Percentiles rank a stretch among this genome's conserved stretches.
These are phyloP conservation scores for Backusella luteola DNA, from an alignment of 192 early-diverging fungal genomes.

Conservation along the genomic window DNA sequence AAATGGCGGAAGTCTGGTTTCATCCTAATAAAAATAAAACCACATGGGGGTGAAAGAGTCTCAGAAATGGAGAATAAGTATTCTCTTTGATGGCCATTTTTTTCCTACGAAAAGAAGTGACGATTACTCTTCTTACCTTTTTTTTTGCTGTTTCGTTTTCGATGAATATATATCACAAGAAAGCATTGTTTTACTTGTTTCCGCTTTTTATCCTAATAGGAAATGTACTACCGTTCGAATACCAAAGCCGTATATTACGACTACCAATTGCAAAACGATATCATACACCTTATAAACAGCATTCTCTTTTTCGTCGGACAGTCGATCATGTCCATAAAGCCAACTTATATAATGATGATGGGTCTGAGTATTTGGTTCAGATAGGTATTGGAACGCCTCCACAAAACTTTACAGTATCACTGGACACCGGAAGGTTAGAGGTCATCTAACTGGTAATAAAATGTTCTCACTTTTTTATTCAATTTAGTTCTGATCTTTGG, in stretches of 20 bases:
- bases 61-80: background rate
- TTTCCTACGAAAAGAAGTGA: background rate
- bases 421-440: constrained; percentile 31
- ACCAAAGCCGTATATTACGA: background rate
- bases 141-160: background rate
- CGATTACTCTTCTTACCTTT: background rate
- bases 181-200: background rate
- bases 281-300: background rate
- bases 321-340: background rate
- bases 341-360: constrained; percentile 20
- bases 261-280: background rate
- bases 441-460: background rate
- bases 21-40: constrained; percentile 1
- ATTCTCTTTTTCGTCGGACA: background rate
- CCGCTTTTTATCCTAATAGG: background rate
- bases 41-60: background rate
- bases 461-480: background rate
- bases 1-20: background rate
- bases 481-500: constrained; percentile 31
- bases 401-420: constrained; percentile 25
- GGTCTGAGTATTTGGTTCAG: constrained; percentile 18
- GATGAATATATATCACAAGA: background rate
- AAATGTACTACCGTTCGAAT: background rate
- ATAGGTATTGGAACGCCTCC: constrained; percentile 26
- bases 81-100: background rate